Evolutionary conservation across 2,329 filamentous ascomycete species (phyloP), one percentile per base, ranked within the genome.

Genomic region (Lomentospora prolificans): DNA sequence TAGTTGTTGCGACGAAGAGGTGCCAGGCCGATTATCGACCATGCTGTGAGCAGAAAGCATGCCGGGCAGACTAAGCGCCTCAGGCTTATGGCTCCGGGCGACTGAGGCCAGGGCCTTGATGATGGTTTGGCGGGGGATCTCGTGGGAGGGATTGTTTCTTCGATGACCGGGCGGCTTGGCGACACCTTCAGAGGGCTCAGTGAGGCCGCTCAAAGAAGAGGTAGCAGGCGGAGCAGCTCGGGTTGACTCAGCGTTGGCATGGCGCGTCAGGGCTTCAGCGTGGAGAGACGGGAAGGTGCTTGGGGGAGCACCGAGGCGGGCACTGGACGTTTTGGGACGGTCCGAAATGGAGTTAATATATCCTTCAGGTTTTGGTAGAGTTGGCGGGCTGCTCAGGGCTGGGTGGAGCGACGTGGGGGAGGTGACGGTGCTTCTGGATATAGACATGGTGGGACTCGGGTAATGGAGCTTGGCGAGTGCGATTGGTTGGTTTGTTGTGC

Each of bases 81-180:
- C 78, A 55, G 84, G 79, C 64, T 82, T 81, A 62, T 79, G 77
- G 62, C 76, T 79, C 64, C 78, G 78, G 57, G 78, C 73, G 46
- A 81, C 76, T 12, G 87, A 90, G 56, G 86, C 86, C 61, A 92
- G 72, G 4, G 87, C 88, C 72, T 94, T 91, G 74, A 91, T 82
- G 64, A 90, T 84, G 56, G 89, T 92, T 71, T 92, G 89, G 60
- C 84, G 83, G 10, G 89, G 87, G 61, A 91, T 75, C 63, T 89
- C 86, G 66, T 81, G 77, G 9, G 84, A 86, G 30, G 75, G 73
- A 14, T 72, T 69, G 67, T 72, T 76, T 66, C 75, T 78, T 53
- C 70, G 74, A 60, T 77, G 64, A 51, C 63, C 69, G 60, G 59
- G 59, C 19, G 51, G 55, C 25, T 52, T 36, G 44, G 27, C 27